Evolutionary conservation across 257 asterid species (phyloP), one percentile per base, ranked within the genome.

Genomic region (Jasminum sambac): DNA sequence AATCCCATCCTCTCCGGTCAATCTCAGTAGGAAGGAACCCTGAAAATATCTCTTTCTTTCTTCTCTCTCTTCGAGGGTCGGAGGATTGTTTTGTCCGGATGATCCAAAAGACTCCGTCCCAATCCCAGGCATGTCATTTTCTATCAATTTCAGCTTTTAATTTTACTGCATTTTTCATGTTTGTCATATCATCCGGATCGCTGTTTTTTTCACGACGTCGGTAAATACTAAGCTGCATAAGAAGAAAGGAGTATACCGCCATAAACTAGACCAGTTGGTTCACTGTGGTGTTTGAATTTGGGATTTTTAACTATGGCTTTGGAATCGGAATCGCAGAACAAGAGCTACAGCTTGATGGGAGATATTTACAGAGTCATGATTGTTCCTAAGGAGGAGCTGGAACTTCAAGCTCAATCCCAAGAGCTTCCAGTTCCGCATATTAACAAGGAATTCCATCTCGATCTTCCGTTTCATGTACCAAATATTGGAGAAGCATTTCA

Each of bases 271-370:
- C 10, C 24, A 44, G 19, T 66, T 60, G 6, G 16, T 55, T 25
- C 36, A 23, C 7, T 55, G 34, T 55, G 21, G 34, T 23, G 7
- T 57, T 67, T 62, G 25, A 59, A 74, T 60, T 46, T 71, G 46
- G 26, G 19, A 30, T 55, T 26, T 12, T 46, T 63, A 68, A 66
- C 71, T 63, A 69, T 83, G 74, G 62, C 69, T 58, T 64, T 75
- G 71, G 75, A 76, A 71, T 87, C 83, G 69, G 77, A 78, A 71
- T 74, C 76, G 79, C 92, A 84, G 95, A 85, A 80, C 74, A 85
- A 87, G 85, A 81, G 77, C 67, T 81, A 37, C 76, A 73, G 87
- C 70, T 63, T 69, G 7, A 84, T 84, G 79, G 90, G 85, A 68
- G 90, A 84, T 76, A 11, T 74, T 5, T 83, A 72, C 64, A 87